Percentiles rank a stretch among this genome's conserved stretches.
Conservation (phyloP, 352 stramenopile genomes). For the Globisporangium yorkense region DNA sequence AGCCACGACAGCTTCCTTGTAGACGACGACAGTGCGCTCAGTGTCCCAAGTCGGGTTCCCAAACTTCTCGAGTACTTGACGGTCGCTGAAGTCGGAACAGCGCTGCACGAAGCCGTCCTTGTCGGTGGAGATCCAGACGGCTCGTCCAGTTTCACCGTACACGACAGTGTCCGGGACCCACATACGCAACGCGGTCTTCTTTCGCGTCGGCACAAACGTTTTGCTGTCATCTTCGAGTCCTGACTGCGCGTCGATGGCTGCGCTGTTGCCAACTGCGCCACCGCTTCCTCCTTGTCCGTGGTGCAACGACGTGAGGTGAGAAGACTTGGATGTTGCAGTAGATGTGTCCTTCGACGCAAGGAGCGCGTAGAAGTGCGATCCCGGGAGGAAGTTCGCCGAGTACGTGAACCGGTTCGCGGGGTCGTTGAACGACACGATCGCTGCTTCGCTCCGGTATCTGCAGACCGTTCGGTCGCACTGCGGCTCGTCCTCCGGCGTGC, state of each 20-base stretch:
- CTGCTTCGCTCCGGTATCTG: slow-evolving; percentile 49
- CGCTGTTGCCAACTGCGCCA: neutral
- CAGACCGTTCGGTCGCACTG: slow-evolving; percentile 24
- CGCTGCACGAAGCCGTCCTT: slow-evolving; percentile 62
- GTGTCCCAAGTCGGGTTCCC: slow-evolving; percentile 26
- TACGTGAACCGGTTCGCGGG: slow-evolving; percentile 42
- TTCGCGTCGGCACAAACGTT: slow-evolving; percentile 6
- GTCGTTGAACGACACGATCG: slow-evolving; percentile 61
- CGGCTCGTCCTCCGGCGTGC: slow-evolving; percentile 6
- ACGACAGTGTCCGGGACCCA: slow-evolving; percentile 78
- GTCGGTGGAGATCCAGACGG: slow-evolving; percentile 69
- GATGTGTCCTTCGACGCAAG: slow-evolving; percentile 42
- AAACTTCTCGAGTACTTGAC: slow-evolving; percentile 68
- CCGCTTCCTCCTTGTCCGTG: neutral
- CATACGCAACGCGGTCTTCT: slow-evolving; percentile 34
- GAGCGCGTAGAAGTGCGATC: slow-evolving; percentile 75
- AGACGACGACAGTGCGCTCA: slow-evolving; percentile 45
- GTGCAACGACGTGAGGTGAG: neutral
- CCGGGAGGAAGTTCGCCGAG: slow-evolving; percentile 62
- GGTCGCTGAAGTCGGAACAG: slow-evolving; percentile 59
- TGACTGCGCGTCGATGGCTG: neutral
- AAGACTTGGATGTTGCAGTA: neutral
- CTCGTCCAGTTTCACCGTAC: slow-evolving; percentile 66
- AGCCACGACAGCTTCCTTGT: slow-evolving; percentile 54
- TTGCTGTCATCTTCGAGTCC: neutral